Percentiles rank a stretch among this genome's conserved stretches.
These are phyloP conservation scores for Ramaria rubella DNA, from an alignment of 768 basidiomycete genomes.

Conservation along the genomic window DNA sequence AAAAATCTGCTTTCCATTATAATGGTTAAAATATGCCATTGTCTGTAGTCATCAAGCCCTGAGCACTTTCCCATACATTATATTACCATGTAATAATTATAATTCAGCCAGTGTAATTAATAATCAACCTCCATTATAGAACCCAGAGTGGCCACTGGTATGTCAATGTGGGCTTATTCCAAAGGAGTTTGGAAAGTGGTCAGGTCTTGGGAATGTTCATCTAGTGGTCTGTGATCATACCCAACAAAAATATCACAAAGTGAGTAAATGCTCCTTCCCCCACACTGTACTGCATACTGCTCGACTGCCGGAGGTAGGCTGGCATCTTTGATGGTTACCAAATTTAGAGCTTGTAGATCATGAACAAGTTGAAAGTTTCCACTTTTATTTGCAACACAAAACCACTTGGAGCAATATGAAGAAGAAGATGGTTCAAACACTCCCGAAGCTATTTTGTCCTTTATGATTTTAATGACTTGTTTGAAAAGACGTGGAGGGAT, in stretches of 20 bases:
- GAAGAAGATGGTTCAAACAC: slow-evolving; percentile 20
- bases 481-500: slow-evolving; percentile 8
- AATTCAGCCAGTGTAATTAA: too few species aligned
- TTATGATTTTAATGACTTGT: slow-evolving; percentile 17
- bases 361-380: slow-evolving; percentile 15
- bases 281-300: slow-evolving; percentile 15
- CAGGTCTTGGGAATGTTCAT: slow-evolving; percentile 13
- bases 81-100: too few species aligned
- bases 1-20: too few species aligned
- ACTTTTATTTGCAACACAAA: slow-evolving; percentile 21
- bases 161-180: slow-evolving; percentile 26
- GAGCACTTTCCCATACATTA: too few species aligned
- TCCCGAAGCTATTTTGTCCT: slow-evolving; percentile 17
- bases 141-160: too few species aligned
- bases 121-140: too few species aligned
- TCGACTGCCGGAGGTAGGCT: slow-evolving; percentile 16
- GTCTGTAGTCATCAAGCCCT: too few species aligned
- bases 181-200: slow-evolving; percentile 27
- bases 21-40: too few species aligned
- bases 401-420: slow-evolving; percentile 19
- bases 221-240: slow-evolving; percentile 15
- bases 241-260: slow-evolving; percentile 17
- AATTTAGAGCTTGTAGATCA: slow-evolving; percentile 17
- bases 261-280: slow-evolving; percentile 12
- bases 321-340: slow-evolving; percentile 15